Percentiles rank a stretch among this genome's conserved stretches.
Evolutionary conservation across 768 basidiomycete species (phyloP).

Genomic region (Crucibulum laeve): DNA sequence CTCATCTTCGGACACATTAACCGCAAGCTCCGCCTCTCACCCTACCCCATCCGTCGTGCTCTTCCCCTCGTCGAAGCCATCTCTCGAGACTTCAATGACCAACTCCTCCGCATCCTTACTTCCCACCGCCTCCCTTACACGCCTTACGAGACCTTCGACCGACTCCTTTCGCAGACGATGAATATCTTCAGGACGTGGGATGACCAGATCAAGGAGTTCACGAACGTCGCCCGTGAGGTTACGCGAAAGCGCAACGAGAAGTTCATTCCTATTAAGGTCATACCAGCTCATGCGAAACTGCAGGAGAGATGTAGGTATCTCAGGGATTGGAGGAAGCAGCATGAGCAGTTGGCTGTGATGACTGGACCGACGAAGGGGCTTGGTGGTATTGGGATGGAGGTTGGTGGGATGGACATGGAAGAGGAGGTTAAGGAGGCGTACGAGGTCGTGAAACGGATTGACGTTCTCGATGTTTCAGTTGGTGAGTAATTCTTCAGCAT

Average conservation of each 20-base stretch:
- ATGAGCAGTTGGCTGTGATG: conserved; percentile 97
- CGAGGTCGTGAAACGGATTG: conserved; percentile 95
- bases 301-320: conserved; percentile 87
- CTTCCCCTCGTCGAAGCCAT: conserved; percentile 98
- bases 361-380: conserved; percentile 91
- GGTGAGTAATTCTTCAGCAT: conserved; percentile 36
- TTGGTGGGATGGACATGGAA: conserved; percentile 95
- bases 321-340: conserved; percentile 92
- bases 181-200: conserved; percentile 87
- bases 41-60: conserved; percentile 94
- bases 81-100: conserved; percentile 95
- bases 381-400: conserved; percentile 65
- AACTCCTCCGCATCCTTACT: conserved; percentile 84
- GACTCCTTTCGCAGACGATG: conserved; percentile 69
- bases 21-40: conserved; percentile 92
- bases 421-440: conserved; percentile 96
- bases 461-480: conserved; percentile 90
- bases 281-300: conserved; percentile 85
- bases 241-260: conserved; percentile 85
- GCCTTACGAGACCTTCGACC: conserved; percentile 92
- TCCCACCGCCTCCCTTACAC: conserved; percentile 91
- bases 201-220: conserved; percentile 87
- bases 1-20: conserved; percentile 93
- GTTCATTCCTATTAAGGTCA: conserved; percentile 96
- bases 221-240: conserved; percentile 88